phyloP scores from a whole-genome alignment of 1,284 basidiomycete genomes.

The Cutaneotrichosporon cyanovorans region DNA sequence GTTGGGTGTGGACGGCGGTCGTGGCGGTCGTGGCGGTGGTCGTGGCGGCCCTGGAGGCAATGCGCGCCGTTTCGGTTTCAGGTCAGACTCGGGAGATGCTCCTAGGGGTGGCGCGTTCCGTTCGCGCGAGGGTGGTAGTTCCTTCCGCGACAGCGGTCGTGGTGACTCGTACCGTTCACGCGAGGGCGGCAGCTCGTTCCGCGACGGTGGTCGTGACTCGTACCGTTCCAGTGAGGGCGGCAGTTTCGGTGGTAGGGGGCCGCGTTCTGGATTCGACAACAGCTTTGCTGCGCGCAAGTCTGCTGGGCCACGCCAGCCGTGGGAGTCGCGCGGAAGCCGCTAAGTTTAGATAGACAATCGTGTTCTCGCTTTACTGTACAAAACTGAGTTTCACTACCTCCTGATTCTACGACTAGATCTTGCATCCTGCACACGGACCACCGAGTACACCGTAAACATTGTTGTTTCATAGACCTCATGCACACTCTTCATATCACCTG shows the following conservation, averaged over 20 bases:
- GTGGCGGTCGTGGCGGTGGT: conserved; percentile 1
- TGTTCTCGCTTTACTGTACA: too few relatives aligned
- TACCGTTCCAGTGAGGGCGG: not conserved
- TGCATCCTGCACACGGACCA: too few relatives aligned
- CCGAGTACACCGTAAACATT: not conserved
- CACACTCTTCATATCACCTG: not conserved
- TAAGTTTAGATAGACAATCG: too few relatives aligned
- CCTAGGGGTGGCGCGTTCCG: too few relatives aligned
- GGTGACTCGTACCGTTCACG: not conserved
- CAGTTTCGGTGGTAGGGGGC: not conserved
- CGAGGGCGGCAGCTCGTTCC: not conserved
- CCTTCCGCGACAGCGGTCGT: not conserved
- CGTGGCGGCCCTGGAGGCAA: too few relatives aligned
- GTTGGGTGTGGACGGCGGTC: conserved; percentile 10
- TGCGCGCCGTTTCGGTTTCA: too few relatives aligned
- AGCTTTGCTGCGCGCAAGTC: not conserved
- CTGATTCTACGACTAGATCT: too few relatives aligned
- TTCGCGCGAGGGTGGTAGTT: not conserved
- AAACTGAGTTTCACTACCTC: too few relatives aligned
- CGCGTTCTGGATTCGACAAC: too few relatives aligned
- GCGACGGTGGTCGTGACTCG: conserved; percentile 1
- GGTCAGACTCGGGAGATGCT: too few relatives aligned
- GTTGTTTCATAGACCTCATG: conserved; percentile 6
- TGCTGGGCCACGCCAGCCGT: not conserved
- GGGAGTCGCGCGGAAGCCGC: not conserved